Evolutionary conservation across 176 grass and related monocot genomes (phyloP).

Genomic region (Phoenix dactylifera): DNA sequence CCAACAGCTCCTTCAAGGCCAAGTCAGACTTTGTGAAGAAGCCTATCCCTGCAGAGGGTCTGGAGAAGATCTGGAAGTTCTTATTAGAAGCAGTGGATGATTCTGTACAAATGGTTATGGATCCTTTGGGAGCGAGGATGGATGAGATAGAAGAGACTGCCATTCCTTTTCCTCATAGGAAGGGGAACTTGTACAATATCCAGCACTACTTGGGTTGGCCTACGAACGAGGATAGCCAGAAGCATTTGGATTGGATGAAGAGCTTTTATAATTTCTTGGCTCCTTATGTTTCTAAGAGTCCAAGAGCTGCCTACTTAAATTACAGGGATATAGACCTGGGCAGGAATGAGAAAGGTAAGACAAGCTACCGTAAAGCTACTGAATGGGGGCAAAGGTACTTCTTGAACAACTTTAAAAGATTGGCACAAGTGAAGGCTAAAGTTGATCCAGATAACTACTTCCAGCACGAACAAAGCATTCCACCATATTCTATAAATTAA

Average conservation of each 20-base stretch:
- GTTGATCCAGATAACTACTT: no score
- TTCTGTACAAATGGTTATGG: slow-evolving; percentile 24
- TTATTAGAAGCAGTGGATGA: slow-evolving; percentile 3
- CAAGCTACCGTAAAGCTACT: no score
- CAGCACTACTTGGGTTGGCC: slow-evolving; percentile 31
- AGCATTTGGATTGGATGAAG: slow-evolving; percentile 34
- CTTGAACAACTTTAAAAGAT: no score
- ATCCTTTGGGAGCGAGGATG: slow-evolving; percentile 46
- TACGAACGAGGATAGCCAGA: not conserved
- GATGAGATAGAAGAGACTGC: slow-evolving; percentile 23
- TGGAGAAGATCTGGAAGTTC: slow-evolving; percentile 21
- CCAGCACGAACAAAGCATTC: no score
- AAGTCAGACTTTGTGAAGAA: slow-evolving; percentile 52
- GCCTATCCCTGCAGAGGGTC: slow-evolving; percentile 24
- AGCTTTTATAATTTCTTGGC: slow-evolving; percentile 28
- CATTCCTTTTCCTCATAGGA: slow-evolving; percentile 47
- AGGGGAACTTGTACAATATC: slow-evolving; percentile 45
- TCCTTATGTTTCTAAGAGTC: slow-evolving; percentile 37
- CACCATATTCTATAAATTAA: no score
- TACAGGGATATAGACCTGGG: slow-evolving; percentile 56
- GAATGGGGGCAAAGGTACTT: no score
- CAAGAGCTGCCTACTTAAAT: slow-evolving; percentile 54
- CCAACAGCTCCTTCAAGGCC: slow-evolving; percentile 27
- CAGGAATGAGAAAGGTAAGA: slow-evolving; percentile 6
- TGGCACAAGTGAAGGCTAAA: no score